These are phyloP conservation scores for Aurantiochytrium sp. DNA, from an alignment of 108 stramenopile genomes.

Conservation along the genomic window DNA sequence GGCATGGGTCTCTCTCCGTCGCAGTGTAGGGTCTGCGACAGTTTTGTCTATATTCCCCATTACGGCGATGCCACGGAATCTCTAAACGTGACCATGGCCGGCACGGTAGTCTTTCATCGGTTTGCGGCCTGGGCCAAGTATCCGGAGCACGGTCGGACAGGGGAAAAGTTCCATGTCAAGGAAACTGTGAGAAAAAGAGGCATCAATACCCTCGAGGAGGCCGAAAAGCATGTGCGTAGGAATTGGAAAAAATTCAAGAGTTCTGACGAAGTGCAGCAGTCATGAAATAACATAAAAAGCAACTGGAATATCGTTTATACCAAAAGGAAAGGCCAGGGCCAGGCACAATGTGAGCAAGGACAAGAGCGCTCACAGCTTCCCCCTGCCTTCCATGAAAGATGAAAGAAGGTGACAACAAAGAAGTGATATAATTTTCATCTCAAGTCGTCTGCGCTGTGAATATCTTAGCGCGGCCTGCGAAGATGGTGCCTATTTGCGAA, in stretches of 20 bases:
- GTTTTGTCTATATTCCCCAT: slow-evolving; percentile 39
- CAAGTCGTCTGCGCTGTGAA: too few relatives aligned
- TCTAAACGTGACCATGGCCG: slow-evolving; percentile 29
- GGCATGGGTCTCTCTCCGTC: slow-evolving; percentile 16
- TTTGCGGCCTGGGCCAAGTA: slow-evolving; percentile 21
- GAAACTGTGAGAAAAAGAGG: not conserved
- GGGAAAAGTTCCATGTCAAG: not conserved
- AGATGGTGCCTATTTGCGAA: too few relatives aligned
- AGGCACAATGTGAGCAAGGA: too few relatives aligned
- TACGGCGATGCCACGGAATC: slow-evolving; percentile 28
- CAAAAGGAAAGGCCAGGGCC: too few relatives aligned
- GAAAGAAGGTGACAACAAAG: too few relatives aligned
- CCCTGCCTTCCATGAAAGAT: too few relatives aligned
- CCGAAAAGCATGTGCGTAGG: not conserved
- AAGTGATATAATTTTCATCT: too few relatives aligned
- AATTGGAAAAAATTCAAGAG: not conserved
- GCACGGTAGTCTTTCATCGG: slow-evolving; percentile 16
- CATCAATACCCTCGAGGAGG: not conserved
- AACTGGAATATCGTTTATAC: too few relatives aligned
- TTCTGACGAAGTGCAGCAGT: not conserved
- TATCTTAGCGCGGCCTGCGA: too few relatives aligned
- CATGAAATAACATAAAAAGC: too few relatives aligned
- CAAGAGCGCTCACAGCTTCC: too few relatives aligned
- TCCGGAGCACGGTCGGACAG: not conserved
- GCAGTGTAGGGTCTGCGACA: slow-evolving; percentile 20